Percentiles rank a stretch among this genome's conserved stretches.
phyloP scores from a whole-genome alignment of 306 rosid genomes.

The Pueraria montana region DNA sequence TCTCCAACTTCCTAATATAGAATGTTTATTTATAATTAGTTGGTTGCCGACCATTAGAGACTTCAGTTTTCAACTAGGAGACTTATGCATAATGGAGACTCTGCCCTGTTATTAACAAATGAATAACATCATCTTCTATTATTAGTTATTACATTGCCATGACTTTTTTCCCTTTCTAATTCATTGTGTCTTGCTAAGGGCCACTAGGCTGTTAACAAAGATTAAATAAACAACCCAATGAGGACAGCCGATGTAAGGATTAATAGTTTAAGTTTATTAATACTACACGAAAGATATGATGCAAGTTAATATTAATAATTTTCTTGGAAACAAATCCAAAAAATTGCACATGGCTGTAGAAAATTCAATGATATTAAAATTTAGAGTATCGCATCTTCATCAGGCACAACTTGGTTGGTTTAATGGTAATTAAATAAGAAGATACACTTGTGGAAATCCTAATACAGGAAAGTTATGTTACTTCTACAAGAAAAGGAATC shows the following conservation, averaged over 20 bases:
- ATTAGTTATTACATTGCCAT: neutral
- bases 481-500: neutral
- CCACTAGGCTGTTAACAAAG: neutral
- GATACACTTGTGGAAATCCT: constrained; percentile 3
- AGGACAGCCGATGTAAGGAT: constrained; percentile 9
- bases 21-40: constrained; percentile 21
- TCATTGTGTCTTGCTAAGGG: constrained; percentile 24
- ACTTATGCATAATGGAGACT: neutral
- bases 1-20: neutral
- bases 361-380: neutral
- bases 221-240: neutral
- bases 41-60: constrained; percentile 33
- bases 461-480: constrained; percentile 10
- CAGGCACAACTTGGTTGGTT: constrained; percentile 16
- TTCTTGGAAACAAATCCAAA: constrained; percentile 5
- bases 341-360: neutral
- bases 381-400: neutral
- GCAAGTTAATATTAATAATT: neutral
- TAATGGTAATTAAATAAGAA: neutral
- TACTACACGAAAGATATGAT: constrained; percentile 10
- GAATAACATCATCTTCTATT: constrained; percentile 28
- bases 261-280: constrained; percentile 1
- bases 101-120: neutral
- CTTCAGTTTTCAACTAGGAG: constrained; percentile 7
- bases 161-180: neutral